Conservation (phyloP, 139 green algal genomes). For the Limnomonas spitsbergensis region DNA sequence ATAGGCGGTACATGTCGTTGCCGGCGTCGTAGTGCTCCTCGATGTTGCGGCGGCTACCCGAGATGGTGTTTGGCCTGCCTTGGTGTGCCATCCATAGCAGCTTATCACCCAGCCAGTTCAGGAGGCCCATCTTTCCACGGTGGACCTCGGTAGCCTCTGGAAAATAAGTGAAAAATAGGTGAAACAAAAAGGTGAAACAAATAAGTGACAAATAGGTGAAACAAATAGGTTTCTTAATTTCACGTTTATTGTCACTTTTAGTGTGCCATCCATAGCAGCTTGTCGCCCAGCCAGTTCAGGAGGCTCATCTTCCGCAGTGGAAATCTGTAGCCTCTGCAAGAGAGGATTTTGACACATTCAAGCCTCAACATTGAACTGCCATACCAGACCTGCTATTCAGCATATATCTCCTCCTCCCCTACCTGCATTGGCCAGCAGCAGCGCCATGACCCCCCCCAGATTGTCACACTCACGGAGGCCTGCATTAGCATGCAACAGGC, state of each 20-base stretch:
- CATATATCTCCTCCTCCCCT: too few species aligned
- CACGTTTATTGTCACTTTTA: too few species aligned
- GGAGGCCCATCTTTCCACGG: slow-evolving; percentile 65
- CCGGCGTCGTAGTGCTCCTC: slow-evolving; percentile 96
- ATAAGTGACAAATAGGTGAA: too few species aligned
- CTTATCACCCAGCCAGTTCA: slow-evolving; percentile 78
- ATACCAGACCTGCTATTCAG: too few species aligned
- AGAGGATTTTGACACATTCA: too few species aligned
- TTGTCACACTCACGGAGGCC: slow-evolving; percentile 49
- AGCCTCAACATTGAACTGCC: too few species aligned
- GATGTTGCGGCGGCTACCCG: slow-evolving; percentile 85
- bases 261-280: slow-evolving; percentile 64
- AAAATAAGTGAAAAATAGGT: too few species aligned
- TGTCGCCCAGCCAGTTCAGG: slow-evolving; percentile 78
- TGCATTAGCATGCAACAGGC: too few species aligned
- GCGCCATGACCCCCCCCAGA: slow-evolving; percentile 67
- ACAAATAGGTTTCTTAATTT: too few species aligned
- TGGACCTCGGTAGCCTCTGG: slow-evolving; percentile 29
- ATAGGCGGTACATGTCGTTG: slow-evolving; percentile 90
- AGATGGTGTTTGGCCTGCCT: slow-evolving; percentile 75
- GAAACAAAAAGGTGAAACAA: too few species aligned
- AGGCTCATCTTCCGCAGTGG: slow-evolving; percentile 64
- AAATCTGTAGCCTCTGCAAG: slow-evolving; percentile 30
- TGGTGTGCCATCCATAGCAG: slow-evolving; percentile 74
- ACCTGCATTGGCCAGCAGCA: slow-evolving; percentile 62